Base-by-base conservation (phyloP, 176 grass and related monocot species). In the Oryza glumipatula region DNA sequence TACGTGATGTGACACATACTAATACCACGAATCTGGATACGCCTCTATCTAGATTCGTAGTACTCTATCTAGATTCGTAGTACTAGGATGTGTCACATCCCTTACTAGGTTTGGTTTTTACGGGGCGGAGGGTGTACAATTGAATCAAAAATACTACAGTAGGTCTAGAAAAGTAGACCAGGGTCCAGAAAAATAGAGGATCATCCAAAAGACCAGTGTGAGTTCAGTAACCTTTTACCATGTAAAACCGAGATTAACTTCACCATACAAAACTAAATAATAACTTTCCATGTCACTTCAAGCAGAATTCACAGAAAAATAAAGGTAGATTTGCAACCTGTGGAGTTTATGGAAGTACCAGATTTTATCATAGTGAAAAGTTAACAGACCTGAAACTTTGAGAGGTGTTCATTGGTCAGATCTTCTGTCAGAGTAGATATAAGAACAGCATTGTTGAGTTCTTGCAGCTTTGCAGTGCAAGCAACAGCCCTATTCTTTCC, bases 361-460 rank as follows among this genome's bases (percentile, higher is more conserved):
- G 58, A 75, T 49, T 68, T 75, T 84, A 63, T 66, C 23, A 76
- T 12, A 49, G 28, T 3, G 11, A 73, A 76, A 70, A 76, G 56
- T 23, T 74, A 89, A 67, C 70, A 70, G 68, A 96, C 94, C 89
- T 96, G 94, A 74, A 85, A 93, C 92, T 87, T 82, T 72, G 81
- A 82, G 79, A 96, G 88, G 73, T 96, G 86, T 36, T 88, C 84
- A 63, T 69, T 83, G 30, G 77, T 79, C 77, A 96, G 58, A 69
- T 89, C 86, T 86, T 91, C 51, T 5, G 84, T 91, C 68, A 89
- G 51, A 83, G 86, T 54, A 88, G 80, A 73, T 65, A 96, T 54
- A 79, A 89, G 49, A 77, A 96, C 89, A 71, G 86, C 84, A 65
- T 77, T 93, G 78, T 93, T 93, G 78, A 96, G 91, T 80, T 93